Evolutionary conservation across 768 basidiomycete species (phyloP).

Genomic region (Pulveroboletus sp.): DNA sequence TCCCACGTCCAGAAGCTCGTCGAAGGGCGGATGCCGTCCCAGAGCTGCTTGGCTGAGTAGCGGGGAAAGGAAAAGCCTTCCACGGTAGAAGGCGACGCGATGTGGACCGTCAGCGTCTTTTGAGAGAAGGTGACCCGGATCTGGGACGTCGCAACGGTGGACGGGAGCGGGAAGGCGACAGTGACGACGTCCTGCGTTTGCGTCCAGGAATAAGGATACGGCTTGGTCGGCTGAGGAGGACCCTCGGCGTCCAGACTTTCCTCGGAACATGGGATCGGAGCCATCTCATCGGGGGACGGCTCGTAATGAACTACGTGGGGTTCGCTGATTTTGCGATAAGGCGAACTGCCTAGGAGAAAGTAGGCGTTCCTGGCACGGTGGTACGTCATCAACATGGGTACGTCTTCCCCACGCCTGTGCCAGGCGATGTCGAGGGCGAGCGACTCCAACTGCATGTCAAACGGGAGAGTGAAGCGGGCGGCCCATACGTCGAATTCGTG

Average conservation of each 20-base stretch:
- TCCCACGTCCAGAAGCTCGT: constrained; percentile 96
- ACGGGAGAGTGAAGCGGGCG: constrained; percentile 45
- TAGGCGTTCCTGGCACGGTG: constrained; percentile 43
- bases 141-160: constrained; percentile 53
- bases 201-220: constrained; percentile 89
- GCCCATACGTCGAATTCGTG: constrained; percentile 66
- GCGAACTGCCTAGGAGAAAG: constrained; percentile 55
- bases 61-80: constrained; percentile 44
- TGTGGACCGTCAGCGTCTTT: constrained; percentile 60
- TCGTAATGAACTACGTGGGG: constrained; percentile 40
- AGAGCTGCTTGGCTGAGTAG: constrained; percentile 62
- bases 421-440: constrained; percentile 54
- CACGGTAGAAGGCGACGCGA: constrained; percentile 37
- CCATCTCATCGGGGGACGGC: constrained; percentile 63
- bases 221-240: constrained; percentile 40
- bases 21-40: constrained; percentile 74
- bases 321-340: constrained; percentile 43
- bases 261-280: constrained; percentile 59
- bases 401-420: constrained; percentile 65
- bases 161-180: constrained; percentile 79
- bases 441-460: constrained; percentile 31
- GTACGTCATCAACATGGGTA: constrained; percentile 59
- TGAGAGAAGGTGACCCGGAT: constrained; percentile 68
- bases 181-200: constrained; percentile 83
- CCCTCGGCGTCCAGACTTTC: constrained; percentile 48